Evolutionary conservation across 805 yeast genomes (phyloP).

Genomic region (Metschnikowia baotianmanensis): DNA sequence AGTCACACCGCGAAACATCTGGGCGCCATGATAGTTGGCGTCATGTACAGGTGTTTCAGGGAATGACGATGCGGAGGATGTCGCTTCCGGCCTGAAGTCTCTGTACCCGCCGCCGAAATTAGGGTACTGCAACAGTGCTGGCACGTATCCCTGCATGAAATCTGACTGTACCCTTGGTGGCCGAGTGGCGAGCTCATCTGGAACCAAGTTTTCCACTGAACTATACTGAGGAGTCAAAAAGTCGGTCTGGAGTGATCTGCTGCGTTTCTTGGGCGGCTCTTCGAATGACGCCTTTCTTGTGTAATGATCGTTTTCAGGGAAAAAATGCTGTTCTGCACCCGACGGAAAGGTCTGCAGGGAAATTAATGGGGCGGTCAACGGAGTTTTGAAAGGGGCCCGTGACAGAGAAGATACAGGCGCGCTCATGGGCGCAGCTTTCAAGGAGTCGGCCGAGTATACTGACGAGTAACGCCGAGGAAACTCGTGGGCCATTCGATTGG

Average conservation of each 20-base stretch:
- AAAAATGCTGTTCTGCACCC: background rate
- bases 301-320: slow-evolving; percentile 1
- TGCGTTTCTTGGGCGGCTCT: slow-evolving; percentile 7
- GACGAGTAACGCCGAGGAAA: slow-evolving; percentile 3
- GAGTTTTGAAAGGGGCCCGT: background rate
- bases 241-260: slow-evolving; percentile 3
- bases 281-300: background rate
- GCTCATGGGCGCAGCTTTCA: background rate
- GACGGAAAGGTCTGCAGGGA: slow-evolving; percentile 6
- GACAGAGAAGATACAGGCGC: background rate
- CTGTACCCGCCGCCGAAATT: slow-evolving; percentile 1
- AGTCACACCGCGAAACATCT: background rate
- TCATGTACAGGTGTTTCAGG: background rate
- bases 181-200: background rate
- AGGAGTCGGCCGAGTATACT: slow-evolving; percentile 1
- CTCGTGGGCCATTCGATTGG: background rate
- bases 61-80: background rate
- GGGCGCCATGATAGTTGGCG: background rate
- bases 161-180: background rate
- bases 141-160: slow-evolving; percentile 1
- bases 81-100: slow-evolving; percentile 1
- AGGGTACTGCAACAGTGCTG: slow-evolving; percentile 6
- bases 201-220: slow-evolving; percentile 1
- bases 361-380: no score
- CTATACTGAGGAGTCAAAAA: background rate